Evolutionary conservation across 495 filamentous ascomycete species (phyloP).

Genomic region (Penicillium maclennaniae): DNA sequence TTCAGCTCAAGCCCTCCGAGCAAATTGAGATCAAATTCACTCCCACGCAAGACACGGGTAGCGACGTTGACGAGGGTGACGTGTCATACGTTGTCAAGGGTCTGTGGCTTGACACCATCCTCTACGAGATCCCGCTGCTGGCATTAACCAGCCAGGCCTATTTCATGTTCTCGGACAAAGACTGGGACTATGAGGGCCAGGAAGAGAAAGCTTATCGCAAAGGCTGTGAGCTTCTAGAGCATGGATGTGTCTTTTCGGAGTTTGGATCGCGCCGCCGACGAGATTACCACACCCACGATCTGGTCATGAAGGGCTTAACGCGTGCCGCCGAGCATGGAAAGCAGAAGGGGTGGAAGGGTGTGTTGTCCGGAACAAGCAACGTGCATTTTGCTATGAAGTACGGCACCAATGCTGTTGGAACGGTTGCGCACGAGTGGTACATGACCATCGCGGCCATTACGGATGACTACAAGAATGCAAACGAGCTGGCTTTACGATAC

Average conservation of each 20-base stretch:
- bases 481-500: conserved; percentile 73
- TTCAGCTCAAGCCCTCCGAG: conserved; percentile 73
- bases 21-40: conserved; percentile 72
- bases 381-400: conserved; percentile 96
- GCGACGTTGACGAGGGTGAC: conserved; percentile 68
- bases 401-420: conserved; percentile 76
- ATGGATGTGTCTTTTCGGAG: conserved; percentile 87
- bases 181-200: conserved; percentile 83
- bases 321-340: conserved; percentile 66
- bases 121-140: conserved; percentile 94
- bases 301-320: conserved; percentile 79
- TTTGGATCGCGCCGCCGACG: conserved; percentile 85
- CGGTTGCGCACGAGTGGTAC: conserved; percentile 98
- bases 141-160: conserved; percentile 92
- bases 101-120: conserved; percentile 89
- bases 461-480: conserved; percentile 76
- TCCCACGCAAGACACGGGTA: conserved; percentile 59
- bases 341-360: conserved; percentile 59
- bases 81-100: conserved; percentile 71
- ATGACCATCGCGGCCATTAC: conserved; percentile 96
- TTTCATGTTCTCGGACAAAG: conserved; percentile 88
- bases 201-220: conserved; percentile 79
- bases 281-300: conserved; percentile 91
- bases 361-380: conserved; percentile 86
- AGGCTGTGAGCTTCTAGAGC: conserved; percentile 67